phyloP scores from a whole-genome alignment of 2,329 filamentous ascomycete species.

The Chaetomium sp. region DNA sequence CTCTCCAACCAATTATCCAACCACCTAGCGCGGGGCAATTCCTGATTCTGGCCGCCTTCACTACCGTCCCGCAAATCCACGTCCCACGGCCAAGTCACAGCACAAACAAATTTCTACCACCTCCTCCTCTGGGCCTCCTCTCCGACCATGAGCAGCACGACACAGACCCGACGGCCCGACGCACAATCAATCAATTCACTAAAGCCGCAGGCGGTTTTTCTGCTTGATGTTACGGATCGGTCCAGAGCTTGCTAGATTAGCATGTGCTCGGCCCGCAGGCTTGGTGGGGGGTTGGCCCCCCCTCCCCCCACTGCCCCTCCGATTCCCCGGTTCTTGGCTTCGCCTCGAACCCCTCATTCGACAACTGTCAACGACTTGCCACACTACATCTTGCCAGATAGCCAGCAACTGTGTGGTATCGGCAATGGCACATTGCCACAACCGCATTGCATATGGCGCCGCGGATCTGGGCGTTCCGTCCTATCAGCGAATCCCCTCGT shows the following conservation, averaged over 20 bases:
- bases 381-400: constrained; percentile 3
- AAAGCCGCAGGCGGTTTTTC: background rate
- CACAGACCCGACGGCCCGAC: constrained; percentile 7
- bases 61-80: background rate
- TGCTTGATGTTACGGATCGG: constrained; percentile 11
- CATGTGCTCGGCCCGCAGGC: constrained; percentile 15
- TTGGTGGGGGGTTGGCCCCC: constrained; percentile 13
- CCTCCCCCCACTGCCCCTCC: constrained; percentile 11
- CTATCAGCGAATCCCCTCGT: constrained; percentile 15
- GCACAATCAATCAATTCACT: background rate
- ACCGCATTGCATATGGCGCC: background rate
- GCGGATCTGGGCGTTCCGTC: background rate
- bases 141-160: background rate
- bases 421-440: constrained; percentile 11
- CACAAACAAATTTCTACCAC: background rate
- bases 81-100: background rate
- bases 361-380: background rate
- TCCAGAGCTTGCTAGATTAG: constrained; percentile 5
- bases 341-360: background rate
- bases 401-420: constrained; percentile 1
- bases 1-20: background rate
- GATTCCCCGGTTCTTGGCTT: background rate
- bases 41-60: background rate
- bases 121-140: background rate
- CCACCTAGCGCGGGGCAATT: background rate